Base-by-base conservation (phyloP, 75 land plant genomes). In the Ceratopteris richardii region DNA sequence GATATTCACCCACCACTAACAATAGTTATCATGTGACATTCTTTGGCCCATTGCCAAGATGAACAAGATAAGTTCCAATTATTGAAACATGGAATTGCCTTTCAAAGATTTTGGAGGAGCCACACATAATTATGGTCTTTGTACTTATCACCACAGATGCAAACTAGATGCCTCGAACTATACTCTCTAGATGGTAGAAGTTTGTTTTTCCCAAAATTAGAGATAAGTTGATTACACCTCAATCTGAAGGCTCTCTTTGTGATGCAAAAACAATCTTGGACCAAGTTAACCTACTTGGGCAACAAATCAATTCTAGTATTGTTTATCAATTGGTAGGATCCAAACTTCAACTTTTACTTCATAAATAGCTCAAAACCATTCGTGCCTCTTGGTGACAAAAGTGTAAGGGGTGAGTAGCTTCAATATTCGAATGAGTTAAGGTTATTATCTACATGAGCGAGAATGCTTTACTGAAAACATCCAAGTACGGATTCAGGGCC, bases 221-320 rank as follows among this genome's bases (percentile, higher is more conserved):
- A 63, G 96, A 88, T 56, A 76, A 85, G 65, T 82, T 93, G 19
- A 85, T 93, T 37, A 82, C 90, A 50, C 75, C 95, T 56, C 40
- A 80, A 40, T 85, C 98, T 43, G 87, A 85, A 66, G 98, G 98
- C 41, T 93, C 98, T 18, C 53, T 93, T 31, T 73, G 95, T 37
- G 98, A 93, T 78, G 98, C 98, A 40, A 90, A 93, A 47, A 89
- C 80, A 74, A 86, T 83, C 31, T 83, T 93, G 13, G 98, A 93
- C 62, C 98, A 93, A 57, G 67, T 93, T 57, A 85, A 90, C 54
- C 82, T 93, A 56, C 79, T 93, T 46, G 90, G 90, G 25, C 84
- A 81, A 56, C 78, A 64, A 64, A 83, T 93, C 25, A 77, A 90
- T 24, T 63, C 80, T 60, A 51, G 77, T 27, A 58, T 83, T 30